Base-by-base conservation (phyloP, 2,329 filamentous ascomycete species). In the Verticillium zaregamsianum region DNA sequence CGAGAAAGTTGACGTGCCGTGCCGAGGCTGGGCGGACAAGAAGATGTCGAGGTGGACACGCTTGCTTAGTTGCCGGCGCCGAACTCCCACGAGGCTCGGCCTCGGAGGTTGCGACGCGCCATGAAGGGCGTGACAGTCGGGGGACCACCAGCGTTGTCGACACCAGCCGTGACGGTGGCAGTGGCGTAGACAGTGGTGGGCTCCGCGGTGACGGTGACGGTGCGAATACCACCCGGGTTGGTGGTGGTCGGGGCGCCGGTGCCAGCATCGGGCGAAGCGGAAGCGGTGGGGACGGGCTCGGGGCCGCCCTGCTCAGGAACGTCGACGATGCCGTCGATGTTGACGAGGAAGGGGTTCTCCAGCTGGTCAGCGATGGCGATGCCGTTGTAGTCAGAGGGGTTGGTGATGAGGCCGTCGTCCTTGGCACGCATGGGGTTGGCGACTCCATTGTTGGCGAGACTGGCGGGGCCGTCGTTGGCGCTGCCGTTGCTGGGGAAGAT, bases 281-380 rank as follows among this genome's bases (percentile, higher is more conserved):
- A 58, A 11, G 67, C 40, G 57, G 65, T 60, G 33, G 63, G 66
- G 28, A 63, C 63, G 59, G 60, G 63, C 32, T 23, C 35, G 58
- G 62, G 58, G 61, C 62, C 64, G 60, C 64, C 58, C 61, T 63
- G 57, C 55, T 70, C 57, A 63, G 69, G 66, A 65, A 67, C 37
- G 63, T 67, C 40, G 39, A 57, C 64, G 14, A 66, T 65, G 12
- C 67, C 69, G 40, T 73, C 68, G 25, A 82, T 72, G 37, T 73
- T 66, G 60, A 85, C 79, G 59, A 79, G 72, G 66, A 79, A 84
- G 68, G 77, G 75, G 64, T 73, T 77, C 37, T 65, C 63, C 69
- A 84, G 78, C 72, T 84, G 81, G 4, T 68, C 68, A 62, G 76
- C 68, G 64, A 84, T 77, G 55, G 78, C 82, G 31, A 75, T 76